A percentile compares a stretch with the other conserved stretches of the same genome.
These are phyloP conservation scores for Rheum nobile DNA, from an alignment of 148 eudicot species.

Conservation along the genomic window DNA sequence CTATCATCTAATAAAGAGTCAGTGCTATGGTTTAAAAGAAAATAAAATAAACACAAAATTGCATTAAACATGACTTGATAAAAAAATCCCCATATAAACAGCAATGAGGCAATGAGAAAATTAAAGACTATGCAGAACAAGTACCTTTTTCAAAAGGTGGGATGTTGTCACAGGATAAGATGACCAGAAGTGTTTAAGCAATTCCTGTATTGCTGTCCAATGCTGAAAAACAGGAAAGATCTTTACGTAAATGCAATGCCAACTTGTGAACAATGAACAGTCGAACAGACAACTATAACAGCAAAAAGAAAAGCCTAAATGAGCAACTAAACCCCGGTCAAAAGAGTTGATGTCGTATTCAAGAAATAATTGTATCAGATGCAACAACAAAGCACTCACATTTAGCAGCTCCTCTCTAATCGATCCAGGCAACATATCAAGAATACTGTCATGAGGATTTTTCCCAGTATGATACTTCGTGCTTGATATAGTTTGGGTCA, in stretches of 20 bases:
- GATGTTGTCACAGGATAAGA: constrained; percentile 82
- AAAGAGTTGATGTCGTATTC: neutral
- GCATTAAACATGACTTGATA: neutral
- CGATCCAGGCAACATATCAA: constrained; percentile 63
- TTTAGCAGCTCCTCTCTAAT: constrained; percentile 62
- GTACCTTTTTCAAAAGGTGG: constrained; percentile 61
- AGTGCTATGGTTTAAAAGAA: neutral
- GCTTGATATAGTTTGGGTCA: constrained; percentile 75
- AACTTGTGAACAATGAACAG: neutral
- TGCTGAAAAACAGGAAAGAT: constrained; percentile 50
- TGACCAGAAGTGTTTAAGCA: constrained; percentile 96
- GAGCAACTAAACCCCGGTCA: neutral
- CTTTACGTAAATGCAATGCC: constrained; percentile 1
- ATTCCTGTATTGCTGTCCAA: constrained; percentile 88
- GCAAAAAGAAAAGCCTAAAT: neutral
- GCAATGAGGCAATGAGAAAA: neutral
- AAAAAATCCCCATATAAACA: neutral
- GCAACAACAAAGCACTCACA: constrained; percentile 33
- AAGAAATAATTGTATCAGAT: neutral
- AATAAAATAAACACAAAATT: neutral
- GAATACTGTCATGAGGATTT: constrained; percentile 66
- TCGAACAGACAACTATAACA: neutral
- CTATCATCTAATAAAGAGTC: neutral
- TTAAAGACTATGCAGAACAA: constrained; percentile 1
- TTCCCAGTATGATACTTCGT: constrained; percentile 64